Base-by-base conservation (phyloP, 139 green algal species). In the Nannochloris sp. region DNA sequence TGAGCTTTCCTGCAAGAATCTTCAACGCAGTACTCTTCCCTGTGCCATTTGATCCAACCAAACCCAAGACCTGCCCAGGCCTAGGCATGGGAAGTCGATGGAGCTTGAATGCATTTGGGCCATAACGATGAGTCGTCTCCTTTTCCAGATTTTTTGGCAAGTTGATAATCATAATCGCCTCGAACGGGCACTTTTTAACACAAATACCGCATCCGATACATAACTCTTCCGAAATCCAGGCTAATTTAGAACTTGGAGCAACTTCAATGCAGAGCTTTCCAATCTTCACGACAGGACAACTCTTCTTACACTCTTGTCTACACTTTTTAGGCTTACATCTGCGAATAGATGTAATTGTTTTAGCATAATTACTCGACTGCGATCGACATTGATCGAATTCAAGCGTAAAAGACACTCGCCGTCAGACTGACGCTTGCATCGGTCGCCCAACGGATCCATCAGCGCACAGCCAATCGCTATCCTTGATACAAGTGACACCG, bases 161-260 rank as follows among this genome's bases (percentile, higher is more conserved):
- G 76, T 99, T 99, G 83, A 99, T 98, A 78, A 99, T 98, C 75
- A 92, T 86, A 75, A 99, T 96, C 4, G 93, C 92, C 36, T 99
- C 93, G 71, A 97, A 98, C 18, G 94, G 94, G 74, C 94, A 99
- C 85, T 99, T 99, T 9, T 53, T 98, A 43, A 99, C 93, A 67
- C 93, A 99, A 67, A 99, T 98, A 81, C 93, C 93, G 74, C 93
- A 99, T 43, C 93, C 93, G 64, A 99, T 99, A 76, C 93, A 99
- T n/a, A 99, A 84, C 70, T 97, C 90, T 74, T 99, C 93, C 7
- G 86, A 96, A 62, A 99, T 95, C 75, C 75, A 96, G 23, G 93
- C 89, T 21, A 95, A 78, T 73, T 97, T 97, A 56, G 78, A 87
- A 60, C 56, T 85, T 24, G 85, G 76, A 16, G 66, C 68, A 4